Percentiles rank a stretch among this genome's conserved stretches.
Evolutionary conservation across 2,329 filamentous ascomycete genomes (phyloP).

Genomic region (Davidsoniella eucalypti): DNA sequence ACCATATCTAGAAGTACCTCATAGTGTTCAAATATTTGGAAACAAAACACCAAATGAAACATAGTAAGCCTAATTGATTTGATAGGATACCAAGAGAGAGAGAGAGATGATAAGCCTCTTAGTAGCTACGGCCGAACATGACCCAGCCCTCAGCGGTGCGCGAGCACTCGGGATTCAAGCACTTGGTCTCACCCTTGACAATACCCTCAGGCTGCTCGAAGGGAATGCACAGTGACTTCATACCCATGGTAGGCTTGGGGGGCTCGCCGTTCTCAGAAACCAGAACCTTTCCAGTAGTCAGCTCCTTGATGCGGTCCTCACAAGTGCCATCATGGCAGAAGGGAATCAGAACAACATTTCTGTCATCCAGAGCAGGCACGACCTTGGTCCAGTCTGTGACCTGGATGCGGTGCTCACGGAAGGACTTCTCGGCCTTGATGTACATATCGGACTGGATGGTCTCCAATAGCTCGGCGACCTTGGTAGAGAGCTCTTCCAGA

Average conservation of each 20-base stretch:
- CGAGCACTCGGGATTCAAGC: slow-evolving; percentile 74
- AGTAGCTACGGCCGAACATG: slow-evolving; percentile 73
- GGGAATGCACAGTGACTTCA: slow-evolving; percentile 54
- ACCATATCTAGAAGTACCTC: background rate
- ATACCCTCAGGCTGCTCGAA: slow-evolving; percentile 77
- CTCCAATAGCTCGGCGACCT: slow-evolving; percentile 68
- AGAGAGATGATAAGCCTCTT: slow-evolving; percentile 14
- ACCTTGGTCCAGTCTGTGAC: slow-evolving; percentile 85
- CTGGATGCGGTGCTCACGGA: slow-evolving; percentile 62
- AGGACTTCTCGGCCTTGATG: slow-evolving; percentile 58
- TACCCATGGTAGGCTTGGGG: slow-evolving; percentile 43
- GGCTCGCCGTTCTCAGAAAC: slow-evolving; percentile 35
- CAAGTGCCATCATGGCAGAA: slow-evolving; percentile 70
- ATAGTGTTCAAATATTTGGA: too few species aligned
- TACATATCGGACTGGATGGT: slow-evolving; percentile 77
- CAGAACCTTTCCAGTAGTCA: slow-evolving; percentile 61
- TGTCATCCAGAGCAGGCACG: slow-evolving; percentile 71
- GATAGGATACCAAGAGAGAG: too few species aligned
- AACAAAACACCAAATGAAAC: too few species aligned
- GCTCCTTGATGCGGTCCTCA: slow-evolving; percentile 88
- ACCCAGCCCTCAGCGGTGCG: slow-evolving; percentile 68
- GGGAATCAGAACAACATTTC: slow-evolving; percentile 85
- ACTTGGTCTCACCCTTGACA: slow-evolving; percentile 70
- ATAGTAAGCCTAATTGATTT: too few species aligned
- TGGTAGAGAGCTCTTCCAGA: slow-evolving; percentile 54